phyloP scores from a whole-genome alignment of 495 filamentous ascomycete species.

The Aspergillus bridgeri region DNA sequence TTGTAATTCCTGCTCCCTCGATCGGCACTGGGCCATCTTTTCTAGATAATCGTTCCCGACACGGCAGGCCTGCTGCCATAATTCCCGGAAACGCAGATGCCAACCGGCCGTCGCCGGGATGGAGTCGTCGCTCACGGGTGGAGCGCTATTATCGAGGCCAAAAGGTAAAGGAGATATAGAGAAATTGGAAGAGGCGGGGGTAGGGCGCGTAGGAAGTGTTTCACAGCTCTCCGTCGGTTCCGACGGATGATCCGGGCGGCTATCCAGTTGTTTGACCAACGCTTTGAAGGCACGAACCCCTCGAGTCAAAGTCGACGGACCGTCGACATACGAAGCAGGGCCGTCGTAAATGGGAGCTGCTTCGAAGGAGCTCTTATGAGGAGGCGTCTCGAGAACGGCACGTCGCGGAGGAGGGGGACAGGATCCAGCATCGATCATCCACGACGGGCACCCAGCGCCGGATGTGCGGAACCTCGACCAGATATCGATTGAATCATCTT shows the following conservation, averaged over 20 bases:
- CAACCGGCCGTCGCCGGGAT: neutral
- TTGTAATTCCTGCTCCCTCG: neutral
- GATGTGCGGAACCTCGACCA: constrained; percentile 11
- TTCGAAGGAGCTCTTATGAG: constrained; percentile 21
- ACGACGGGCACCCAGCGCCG: constrained; percentile 16
- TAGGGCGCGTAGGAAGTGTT: constrained; percentile 7
- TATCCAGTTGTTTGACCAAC: constrained; percentile 32
- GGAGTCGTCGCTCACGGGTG: constrained; percentile 1
- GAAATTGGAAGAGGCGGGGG: constrained; percentile 16
- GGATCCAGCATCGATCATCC: constrained; percentile 10
- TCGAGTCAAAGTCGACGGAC: constrained; percentile 29
- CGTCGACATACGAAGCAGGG: constrained; percentile 16
- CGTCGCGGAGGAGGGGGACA: constrained; percentile 14
- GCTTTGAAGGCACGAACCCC: constrained; percentile 35
- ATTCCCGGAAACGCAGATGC: constrained; percentile 8
- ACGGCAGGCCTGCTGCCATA: constrained; percentile 39
- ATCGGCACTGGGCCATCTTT: neutral
- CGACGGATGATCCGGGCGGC: constrained; percentile 24
- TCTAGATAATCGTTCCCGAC: constrained; percentile 15
- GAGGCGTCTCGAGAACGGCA: constrained; percentile 9
- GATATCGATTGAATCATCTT: constrained; percentile 17
- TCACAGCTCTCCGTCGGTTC: neutral
- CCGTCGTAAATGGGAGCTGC: constrained; percentile 20
- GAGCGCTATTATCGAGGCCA: constrained; percentile 4
- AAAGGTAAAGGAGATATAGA: constrained; percentile 14